A percentile compares a stretch with the other conserved stretches of the same genome.
phyloP scores from a whole-genome alignment of 2,329 filamentous ascomycete genomes.

The Aureobasidium musti region DNA sequence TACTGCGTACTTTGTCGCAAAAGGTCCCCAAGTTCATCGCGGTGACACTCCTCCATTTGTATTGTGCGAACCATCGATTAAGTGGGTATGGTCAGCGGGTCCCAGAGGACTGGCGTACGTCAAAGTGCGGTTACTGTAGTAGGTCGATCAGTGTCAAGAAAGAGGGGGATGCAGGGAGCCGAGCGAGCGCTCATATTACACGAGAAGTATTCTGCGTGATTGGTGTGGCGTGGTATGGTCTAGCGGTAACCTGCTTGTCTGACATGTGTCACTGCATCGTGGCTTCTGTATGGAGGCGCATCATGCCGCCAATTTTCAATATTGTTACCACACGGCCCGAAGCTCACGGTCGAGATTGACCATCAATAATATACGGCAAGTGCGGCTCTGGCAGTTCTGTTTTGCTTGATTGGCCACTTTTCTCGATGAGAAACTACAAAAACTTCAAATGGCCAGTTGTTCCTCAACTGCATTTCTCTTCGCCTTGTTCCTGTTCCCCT shows the following conservation, averaged over 20 bases:
- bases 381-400: background rate
- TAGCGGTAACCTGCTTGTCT: background rate
- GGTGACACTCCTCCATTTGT: background rate
- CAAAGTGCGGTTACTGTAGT: conserved; percentile 1
- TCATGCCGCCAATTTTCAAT: background rate
- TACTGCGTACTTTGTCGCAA: background rate
- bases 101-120: background rate
- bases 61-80: background rate
- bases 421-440: background rate
- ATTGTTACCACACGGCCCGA: background rate
- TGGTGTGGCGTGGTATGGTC: background rate
- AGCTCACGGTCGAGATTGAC: background rate
- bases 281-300: background rate
- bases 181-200: background rate
- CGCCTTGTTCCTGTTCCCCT: background rate
- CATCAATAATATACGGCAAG: background rate
- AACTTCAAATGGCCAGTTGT: background rate
- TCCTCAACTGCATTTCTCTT: background rate
- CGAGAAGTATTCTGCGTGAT: background rate
- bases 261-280: conserved; percentile 11
- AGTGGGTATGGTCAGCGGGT: background rate
- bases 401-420: background rate
- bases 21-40: background rate
- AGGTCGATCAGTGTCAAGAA: background rate
- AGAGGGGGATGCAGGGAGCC: background rate